A percentile compares a stretch with the other conserved stretches of the same genome.
These are phyloP conservation scores for Lindgomyces ingoldianus DNA, from an alignment of 495 filamentous ascomycete genomes.

Conservation along the genomic window DNA sequence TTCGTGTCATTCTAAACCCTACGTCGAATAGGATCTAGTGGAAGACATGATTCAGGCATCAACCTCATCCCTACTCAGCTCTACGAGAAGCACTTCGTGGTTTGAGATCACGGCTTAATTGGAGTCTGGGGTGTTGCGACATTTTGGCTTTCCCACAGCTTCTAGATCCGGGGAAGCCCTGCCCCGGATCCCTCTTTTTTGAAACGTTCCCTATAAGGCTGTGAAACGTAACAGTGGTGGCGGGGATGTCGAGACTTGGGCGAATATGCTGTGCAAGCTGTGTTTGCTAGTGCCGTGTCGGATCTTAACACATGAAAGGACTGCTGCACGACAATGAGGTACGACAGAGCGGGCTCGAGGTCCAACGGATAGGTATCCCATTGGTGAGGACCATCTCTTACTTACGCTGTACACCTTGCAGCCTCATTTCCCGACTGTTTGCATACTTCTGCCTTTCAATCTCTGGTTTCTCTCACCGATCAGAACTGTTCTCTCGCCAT, in stretches of 20 bases:
- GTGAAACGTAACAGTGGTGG: conserved; percentile 15
- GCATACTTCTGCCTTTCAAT: conserved; percentile 3
- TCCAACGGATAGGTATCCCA: not conserved
- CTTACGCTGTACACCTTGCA: not conserved
- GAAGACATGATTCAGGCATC: conserved; percentile 13
- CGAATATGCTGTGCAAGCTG: conserved; percentile 3
- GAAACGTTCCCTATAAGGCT: conserved; percentile 12
- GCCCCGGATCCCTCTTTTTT: conserved; percentile 6
- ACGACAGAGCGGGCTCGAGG: not conserved
- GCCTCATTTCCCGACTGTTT: not conserved
- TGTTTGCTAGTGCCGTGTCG: not conserved
- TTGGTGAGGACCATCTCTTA: conserved; percentile 3
- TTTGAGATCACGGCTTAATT: conserved; percentile 14
- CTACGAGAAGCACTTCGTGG: not conserved
- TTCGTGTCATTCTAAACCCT: conserved; percentile 11
- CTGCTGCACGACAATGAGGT: not conserved
- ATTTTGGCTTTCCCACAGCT: not conserved
- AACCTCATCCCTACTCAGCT: not conserved
- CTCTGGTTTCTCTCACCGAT: conserved; percentile 2
- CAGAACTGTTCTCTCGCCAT: not conserved
- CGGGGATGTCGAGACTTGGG: not conserved
- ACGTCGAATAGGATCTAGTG: conserved; percentile 19
- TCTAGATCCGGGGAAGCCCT: conserved; percentile 14
- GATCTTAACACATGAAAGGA: not conserved
- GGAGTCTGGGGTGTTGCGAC: not conserved